Evolutionary conservation across 305 asterid species (phyloP), one percentile per base, ranked within the genome.

Genomic region (Fraxinus latifolia): DNA sequence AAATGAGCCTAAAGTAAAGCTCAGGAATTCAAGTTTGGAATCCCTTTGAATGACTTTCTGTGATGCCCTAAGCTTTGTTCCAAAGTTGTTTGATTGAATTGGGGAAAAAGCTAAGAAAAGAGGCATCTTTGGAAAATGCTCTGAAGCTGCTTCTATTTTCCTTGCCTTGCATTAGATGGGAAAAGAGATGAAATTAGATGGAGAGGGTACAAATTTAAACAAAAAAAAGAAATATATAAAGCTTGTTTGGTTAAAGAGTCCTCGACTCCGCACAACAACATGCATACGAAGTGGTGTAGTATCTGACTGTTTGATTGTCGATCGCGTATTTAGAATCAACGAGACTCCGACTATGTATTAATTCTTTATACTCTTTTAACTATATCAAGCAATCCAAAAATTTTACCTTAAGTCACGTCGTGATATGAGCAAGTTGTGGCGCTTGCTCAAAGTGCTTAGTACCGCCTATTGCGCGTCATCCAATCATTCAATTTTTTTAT

Each of bases 1-100:
- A 67, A 27, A 67, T 67, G 34, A 67, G 74, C 36, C 74, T 67
- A 67, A 67, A 67, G 74, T 36, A 27, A 67, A 67, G 74, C 74
- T 67, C 37, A 5, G 31, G 17, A 67, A 25, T 27, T 25, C 17
- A 67, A 29, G 37, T 29, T 67, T 67, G 36, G 74, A 67, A 67
- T 67, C 74, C 11, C 17, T 67, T 25, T 67, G 72, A 62, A 19
- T 19, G 72, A 62, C 74, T 67, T 67, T 67, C 14, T 67, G 37
- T 29, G 37, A 67, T 67, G 36, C 74, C 74, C 74, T 25, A 27
- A 25, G 37, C 74, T 67, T 25, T 67, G 74, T 25, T 67, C 37
- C 37, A 67, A 67, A 67, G 74, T 21, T 67, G 74, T 67, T 67
- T 67, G 74, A 11, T 67, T 67, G 1, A 67, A 67, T 11, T 27